A percentile compares a stretch with the other conserved stretches of the same genome.
Conservation (phyloP, 2,329 filamentous ascomycete species). For the Rhynchosporium agropyri region DNA sequence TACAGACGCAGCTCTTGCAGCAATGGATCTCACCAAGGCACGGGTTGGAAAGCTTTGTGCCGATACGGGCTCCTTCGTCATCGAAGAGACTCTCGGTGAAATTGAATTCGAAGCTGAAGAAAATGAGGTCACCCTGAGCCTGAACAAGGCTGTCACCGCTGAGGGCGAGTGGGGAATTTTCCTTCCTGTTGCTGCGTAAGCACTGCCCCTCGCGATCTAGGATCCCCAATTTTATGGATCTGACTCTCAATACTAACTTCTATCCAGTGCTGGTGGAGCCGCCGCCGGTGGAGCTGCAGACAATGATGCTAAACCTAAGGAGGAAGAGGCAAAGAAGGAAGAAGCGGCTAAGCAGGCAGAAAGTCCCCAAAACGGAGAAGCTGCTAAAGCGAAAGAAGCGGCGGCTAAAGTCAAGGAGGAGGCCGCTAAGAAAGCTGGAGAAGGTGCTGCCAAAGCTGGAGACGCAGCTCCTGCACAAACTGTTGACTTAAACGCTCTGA, state of each 20-base stretch:
- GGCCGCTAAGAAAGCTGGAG: not conserved
- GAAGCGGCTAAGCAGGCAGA: not conserved
- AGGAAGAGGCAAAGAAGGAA: not conserved
- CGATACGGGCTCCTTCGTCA: slow-evolving; percentile 44
- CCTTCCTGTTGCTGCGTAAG: slow-evolving; percentile 9
- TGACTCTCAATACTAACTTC: too few species aligned
- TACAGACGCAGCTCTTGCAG: slow-evolving; percentile 35
- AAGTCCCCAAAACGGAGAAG: not conserved
- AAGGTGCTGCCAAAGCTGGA: too few species aligned
- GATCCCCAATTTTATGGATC: not conserved
- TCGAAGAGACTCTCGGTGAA: slow-evolving; percentile 44
- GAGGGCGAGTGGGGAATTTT: slow-evolving; percentile 32
- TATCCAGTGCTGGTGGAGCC: not conserved
- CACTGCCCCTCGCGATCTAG: not conserved
- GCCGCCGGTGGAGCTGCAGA: not conserved
- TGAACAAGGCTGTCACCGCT: slow-evolving; percentile 26
- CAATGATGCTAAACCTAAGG: slow-evolving; percentile 2
- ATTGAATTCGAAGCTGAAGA: slow-evolving; percentile 49
- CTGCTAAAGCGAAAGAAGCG: not conserved
- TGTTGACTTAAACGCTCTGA: not conserved
- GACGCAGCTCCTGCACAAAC: too few species aligned
- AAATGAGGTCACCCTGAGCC: slow-evolving; percentile 42
- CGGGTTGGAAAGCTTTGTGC: slow-evolving; percentile 44
- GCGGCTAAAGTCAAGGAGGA: not conserved
- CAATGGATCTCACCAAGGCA: slow-evolving; percentile 44